A percentile compares a stretch with the other conserved stretches of the same genome.
Evolutionary conservation across 148 eudicot genomes (phyloP).

Genomic region (Fagopyrum homotropicum): DNA sequence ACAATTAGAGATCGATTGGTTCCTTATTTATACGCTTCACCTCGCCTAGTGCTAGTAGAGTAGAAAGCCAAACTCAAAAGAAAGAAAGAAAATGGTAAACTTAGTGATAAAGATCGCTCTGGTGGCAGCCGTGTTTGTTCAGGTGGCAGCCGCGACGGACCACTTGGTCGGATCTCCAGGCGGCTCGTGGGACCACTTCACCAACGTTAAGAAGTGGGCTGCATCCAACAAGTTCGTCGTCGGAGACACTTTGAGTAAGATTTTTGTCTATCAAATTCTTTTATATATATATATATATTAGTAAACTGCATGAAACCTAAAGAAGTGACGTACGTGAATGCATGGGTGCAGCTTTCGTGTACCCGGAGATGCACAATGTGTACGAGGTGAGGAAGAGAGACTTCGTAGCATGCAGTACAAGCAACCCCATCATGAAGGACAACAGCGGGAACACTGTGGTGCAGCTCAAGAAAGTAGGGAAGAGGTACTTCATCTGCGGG

Average conservation of each 20-base stretch:
- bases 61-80: background rate
- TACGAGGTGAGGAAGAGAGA: slow-evolving; percentile 45
- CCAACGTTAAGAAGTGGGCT: background rate
- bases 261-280: background rate
- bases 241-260: slow-evolving; percentile 2
- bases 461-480: slow-evolving; percentile 37
- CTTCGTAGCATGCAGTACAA: slow-evolving; percentile 42
- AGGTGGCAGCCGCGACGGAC: background rate
- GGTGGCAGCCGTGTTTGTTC: background rate
- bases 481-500: slow-evolving; percentile 68
- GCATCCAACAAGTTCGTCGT: background rate
- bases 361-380: slow-evolving; percentile 41
- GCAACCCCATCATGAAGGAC: slow-evolving; percentile 28
- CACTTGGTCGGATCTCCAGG: background rate
- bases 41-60: background rate
- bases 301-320: too few species aligned
- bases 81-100: background rate
- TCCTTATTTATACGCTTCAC: background rate
- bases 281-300: too few species aligned
- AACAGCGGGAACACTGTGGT: slow-evolving; percentile 35
- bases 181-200: slow-evolving; percentile 1
- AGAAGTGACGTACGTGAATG: too few species aligned
- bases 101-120: background rate
- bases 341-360: slow-evolving; percentile 39
- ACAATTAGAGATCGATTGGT: background rate